Evolutionary conservation across 768 basidiomycete genomes (phyloP).

Genomic region (Amanita polypyramis): DNA sequence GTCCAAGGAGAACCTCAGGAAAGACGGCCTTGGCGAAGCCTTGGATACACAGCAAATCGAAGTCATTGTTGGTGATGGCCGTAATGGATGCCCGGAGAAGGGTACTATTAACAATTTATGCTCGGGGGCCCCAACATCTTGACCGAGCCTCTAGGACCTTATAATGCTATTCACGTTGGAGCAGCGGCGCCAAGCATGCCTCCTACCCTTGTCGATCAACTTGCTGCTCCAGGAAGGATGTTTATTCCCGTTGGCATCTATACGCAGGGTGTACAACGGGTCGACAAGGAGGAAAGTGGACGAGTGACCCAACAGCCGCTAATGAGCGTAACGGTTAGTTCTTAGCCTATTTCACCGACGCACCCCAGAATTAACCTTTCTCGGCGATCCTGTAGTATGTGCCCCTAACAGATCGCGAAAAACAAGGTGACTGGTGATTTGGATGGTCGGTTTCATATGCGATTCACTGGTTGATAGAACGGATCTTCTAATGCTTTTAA

Average conservation of each 20-base stretch:
- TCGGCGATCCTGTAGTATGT: conserved; percentile 43
- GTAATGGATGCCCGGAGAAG: conserved; percentile 41
- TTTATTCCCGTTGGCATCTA: conserved; percentile 82
- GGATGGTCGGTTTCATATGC: neutral
- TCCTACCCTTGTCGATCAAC: conserved; percentile 61
- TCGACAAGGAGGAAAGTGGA: conserved; percentile 73
- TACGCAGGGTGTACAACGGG: conserved; percentile 52
- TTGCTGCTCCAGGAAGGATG: conserved; percentile 70
- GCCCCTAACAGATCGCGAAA: conserved; percentile 54
- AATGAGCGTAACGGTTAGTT: conserved; percentile 74
- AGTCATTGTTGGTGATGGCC: conserved; percentile 70
- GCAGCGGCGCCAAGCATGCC: conserved; percentile 80
- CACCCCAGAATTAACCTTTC: conserved; percentile 2
- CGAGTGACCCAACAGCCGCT: conserved; percentile 50
- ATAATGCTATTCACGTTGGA: conserved; percentile 87
- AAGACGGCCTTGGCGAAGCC: conserved; percentile 50
- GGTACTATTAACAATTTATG: conserved; percentile 13
- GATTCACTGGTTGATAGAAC: neutral
- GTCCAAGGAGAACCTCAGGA: conserved; percentile 56
- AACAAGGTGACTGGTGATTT: conserved; percentile 18
- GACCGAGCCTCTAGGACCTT: conserved; percentile 36
- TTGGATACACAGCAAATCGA: conserved; percentile 46
- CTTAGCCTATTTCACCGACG: neutral
- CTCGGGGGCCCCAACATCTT: conserved; percentile 1
- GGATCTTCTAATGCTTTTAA: neutral